Conservation (phyloP, 2,329 filamentous ascomycete genomes). For the Aspergillus pseudoglaucus region DNA sequence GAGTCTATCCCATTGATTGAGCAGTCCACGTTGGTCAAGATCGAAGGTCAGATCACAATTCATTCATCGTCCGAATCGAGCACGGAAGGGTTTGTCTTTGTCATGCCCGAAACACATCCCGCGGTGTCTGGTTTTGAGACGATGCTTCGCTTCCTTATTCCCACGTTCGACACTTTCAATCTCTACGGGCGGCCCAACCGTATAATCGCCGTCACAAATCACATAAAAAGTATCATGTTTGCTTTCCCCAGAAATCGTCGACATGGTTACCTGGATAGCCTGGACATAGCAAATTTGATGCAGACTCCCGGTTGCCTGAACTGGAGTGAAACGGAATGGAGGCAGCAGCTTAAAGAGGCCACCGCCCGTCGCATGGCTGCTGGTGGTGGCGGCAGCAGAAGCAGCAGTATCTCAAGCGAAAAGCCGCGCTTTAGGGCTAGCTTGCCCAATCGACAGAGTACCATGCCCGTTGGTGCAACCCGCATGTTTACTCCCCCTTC, state of each 20-base stretch:
- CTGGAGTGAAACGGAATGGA: slow-evolving; percentile 88
- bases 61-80: slow-evolving; percentile 70
- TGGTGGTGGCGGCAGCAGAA: slow-evolving; percentile 32
- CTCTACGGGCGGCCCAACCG: slow-evolving; percentile 85
- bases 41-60: slow-evolving; percentile 85
- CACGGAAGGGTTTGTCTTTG: slow-evolving; percentile 90
- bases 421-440: slow-evolving; percentile 38
- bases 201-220: slow-evolving; percentile 78
- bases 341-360: slow-evolving; percentile 78
- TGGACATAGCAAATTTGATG: slow-evolving; percentile 78
- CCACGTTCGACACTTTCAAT: slow-evolving; percentile 85
- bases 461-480: slow-evolving; percentile 26
- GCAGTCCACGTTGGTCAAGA: slow-evolving; percentile 85
- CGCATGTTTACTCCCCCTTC: slow-evolving; percentile 15
- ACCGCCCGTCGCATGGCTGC: slow-evolving; percentile 52
- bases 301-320: slow-evolving; percentile 65
- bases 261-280: slow-evolving; percentile 83
- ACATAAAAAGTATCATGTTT: slow-evolving; percentile 91
- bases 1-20: slow-evolving; percentile 91
- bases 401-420: slow-evolving; percentile 52
- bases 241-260: slow-evolving; percentile 84
- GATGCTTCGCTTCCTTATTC: slow-evolving; percentile 86
- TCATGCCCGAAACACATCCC: slow-evolving; percentile 93
- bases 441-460: slow-evolving; percentile 28
- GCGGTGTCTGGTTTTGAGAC: slow-evolving; percentile 92